Percentiles rank a stretch among this genome's conserved stretches.
Evolutionary conservation across 176 grass and related monocot genomes (phyloP).

Genomic region (Olyra latifolia): DNA sequence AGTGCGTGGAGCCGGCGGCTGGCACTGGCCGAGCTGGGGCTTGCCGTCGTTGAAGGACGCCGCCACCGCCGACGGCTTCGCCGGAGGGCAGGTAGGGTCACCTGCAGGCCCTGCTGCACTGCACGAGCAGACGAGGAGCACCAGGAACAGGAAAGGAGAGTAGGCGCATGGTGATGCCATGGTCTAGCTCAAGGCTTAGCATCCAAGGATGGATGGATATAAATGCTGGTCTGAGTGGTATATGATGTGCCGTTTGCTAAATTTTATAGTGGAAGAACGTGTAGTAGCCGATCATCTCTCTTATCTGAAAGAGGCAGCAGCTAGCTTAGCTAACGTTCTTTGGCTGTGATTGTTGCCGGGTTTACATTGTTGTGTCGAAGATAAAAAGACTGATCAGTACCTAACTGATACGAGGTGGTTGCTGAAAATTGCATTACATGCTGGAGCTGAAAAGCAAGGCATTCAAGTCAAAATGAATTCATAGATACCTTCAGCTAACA

Average conservation of each 20-base stretch:
- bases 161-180: not conserved
- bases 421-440: conserved; percentile 26
- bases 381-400: not conserved
- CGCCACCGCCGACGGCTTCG: too few relatives aligned
- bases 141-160: not conserved
- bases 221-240: not conserved
- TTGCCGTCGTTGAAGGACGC: not conserved
- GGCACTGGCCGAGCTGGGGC: not conserved
- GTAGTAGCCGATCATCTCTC: not conserved
- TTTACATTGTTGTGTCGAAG: not conserved
- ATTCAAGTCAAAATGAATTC: not conserved
- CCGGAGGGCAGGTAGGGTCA: conserved; percentile 24
- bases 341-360: not conserved
- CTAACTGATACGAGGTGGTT: not conserved
- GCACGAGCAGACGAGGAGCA: conserved; percentile 1
- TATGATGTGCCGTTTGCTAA: not conserved
- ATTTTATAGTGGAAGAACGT: conserved; percentile 12
- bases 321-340: conserved; percentile 24
- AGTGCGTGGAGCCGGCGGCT: not conserved
- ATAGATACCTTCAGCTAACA: too few relatives aligned
- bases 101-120: not conserved
- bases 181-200: not conserved
- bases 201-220: not conserved
- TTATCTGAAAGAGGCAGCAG: not conserved
- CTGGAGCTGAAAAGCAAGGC: not conserved